These are phyloP conservation scores for Phytophthora ohioensis DNA, from an alignment of 352 stramenopile genomes.

Conservation along the genomic window DNA sequence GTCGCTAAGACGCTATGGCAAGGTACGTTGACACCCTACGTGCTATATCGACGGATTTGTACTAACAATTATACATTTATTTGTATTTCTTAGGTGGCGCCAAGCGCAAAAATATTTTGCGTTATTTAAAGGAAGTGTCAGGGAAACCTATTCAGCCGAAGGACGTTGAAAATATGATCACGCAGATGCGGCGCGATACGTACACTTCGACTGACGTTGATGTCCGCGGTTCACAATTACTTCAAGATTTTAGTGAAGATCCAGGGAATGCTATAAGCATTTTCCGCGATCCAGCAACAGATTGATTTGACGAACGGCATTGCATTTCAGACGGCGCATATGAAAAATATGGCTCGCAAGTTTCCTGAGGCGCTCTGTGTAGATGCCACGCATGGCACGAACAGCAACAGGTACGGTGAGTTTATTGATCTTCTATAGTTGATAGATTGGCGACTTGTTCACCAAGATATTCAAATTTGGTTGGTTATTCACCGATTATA, in stretches of 20 bases:
- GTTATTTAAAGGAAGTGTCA: conserved; percentile 11
- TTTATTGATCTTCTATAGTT: too few relatives aligned
- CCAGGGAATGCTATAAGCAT: neutral
- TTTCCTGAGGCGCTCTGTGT: too few relatives aligned
- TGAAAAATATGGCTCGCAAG: too few relatives aligned
- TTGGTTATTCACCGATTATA: too few relatives aligned
- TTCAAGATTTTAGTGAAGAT: conserved; percentile 12
- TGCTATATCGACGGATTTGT: neutral
- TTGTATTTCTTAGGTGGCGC: neutral
- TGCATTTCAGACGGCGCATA: too few relatives aligned
- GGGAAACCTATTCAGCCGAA: conserved; percentile 8
- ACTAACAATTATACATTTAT: neutral
- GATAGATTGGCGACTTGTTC: too few relatives aligned
- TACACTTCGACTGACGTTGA: conserved; percentile 21
- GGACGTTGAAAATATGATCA: conserved; percentile 20
- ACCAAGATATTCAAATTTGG: too few relatives aligned
- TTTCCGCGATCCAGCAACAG: too few relatives aligned
- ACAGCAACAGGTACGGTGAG: too few relatives aligned
- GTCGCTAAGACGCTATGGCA: neutral
- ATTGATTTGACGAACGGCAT: too few relatives aligned
- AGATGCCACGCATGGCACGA: too few relatives aligned
- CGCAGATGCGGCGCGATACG: conserved; percentile 8
- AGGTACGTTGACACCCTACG: neutral
- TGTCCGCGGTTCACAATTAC: conserved; percentile 7
- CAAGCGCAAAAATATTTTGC: conserved; percentile 8